These are phyloP conservation scores for Mrakia blollopis DNA, from an alignment of 768 basidiomycete species.

Conservation along the genomic window DNA sequence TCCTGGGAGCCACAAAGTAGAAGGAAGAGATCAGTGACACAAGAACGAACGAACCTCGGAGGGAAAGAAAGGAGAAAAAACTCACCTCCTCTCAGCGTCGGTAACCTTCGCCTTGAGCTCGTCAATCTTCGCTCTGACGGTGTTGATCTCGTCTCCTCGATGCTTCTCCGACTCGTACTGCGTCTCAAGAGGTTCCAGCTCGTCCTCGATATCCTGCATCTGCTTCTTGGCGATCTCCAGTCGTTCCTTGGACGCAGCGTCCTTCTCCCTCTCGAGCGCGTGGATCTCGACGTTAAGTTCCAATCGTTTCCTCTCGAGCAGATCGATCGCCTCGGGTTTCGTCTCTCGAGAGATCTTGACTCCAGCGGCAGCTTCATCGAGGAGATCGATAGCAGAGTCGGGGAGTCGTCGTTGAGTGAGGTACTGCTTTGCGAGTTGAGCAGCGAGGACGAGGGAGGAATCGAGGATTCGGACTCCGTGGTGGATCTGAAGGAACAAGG, in stretches of 20 bases:
- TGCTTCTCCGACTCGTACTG: slow-evolving; percentile 61
- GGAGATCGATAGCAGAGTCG: slow-evolving; percentile 82
- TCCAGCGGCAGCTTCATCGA: slow-evolving; percentile 86
- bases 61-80: no score
- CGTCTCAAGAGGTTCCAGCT: slow-evolving; percentile 73
- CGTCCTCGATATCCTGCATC: slow-evolving; percentile 76
- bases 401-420: slow-evolving; percentile 73
- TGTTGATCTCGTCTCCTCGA: slow-evolving; percentile 59
- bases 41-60: no score
- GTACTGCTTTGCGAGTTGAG: slow-evolving; percentile 88
- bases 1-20: slow-evolving; percentile 35
- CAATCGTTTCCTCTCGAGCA: slow-evolving; percentile 77
- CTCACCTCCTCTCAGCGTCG: slow-evolving; percentile 12
- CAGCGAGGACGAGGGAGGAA: slow-evolving; percentile 79
- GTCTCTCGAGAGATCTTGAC: slow-evolving; percentile 86
- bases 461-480: slow-evolving; percentile 80
- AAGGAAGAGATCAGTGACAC: no score
- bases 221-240: slow-evolving; percentile 67
- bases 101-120: slow-evolving; percentile 71
- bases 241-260: slow-evolving; percentile 77
- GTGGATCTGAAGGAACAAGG: slow-evolving; percentile 29
- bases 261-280: slow-evolving; percentile 88
- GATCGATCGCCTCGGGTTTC: slow-evolving; percentile 87
- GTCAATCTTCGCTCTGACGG: slow-evolving; percentile 74
- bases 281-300: slow-evolving; percentile 93